Base-by-base conservation (phyloP, 768 basidiomycete species). In the Termitomyces sp. region DNA sequence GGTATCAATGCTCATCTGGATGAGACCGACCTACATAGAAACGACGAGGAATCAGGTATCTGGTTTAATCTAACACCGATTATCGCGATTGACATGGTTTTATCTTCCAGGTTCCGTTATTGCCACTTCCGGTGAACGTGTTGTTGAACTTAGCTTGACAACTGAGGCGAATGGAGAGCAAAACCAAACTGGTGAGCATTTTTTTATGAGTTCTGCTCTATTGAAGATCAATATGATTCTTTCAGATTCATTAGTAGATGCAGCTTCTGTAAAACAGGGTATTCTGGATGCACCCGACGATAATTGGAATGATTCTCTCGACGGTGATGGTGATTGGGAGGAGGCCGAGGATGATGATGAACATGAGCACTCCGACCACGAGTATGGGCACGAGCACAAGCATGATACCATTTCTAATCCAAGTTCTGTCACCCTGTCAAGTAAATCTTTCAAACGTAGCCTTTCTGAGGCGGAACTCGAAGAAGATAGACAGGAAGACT, bases 391-490 rank as follows among this genome's bases (percentile, higher is more conserved):
- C 4, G 55, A 22, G 12, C 57, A 70, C 45, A 74, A 28, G 8
- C 30, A 75, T 26, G 79, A 79, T 28, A 71, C 75, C 14, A 68
- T 66, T 8, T 81, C 79, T 15, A 77, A 77, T 55, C 69, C 80
- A 53, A 85, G 78, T 45, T 83, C 79, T 17, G 69, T 74, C 46
- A 82, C 83, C 2, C 68, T 84, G 48, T 82, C 81, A 12, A 84
- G 82, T 63, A 80, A 71, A 62, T 82, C 82, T 14, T 57, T 62
- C 22, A 87, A 87, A 67, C 77, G 83, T 40, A 79, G 79, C 54
- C 74, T 80, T 55, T 61, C 60, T 22, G 68, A 70, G 41, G 59
- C 65, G 14, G 75, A 75, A 53, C 46, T 60, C 5, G 71, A 70
- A 37, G 67, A 66, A 10, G 64, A 62, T 10, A 61, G n/a, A n/a